phyloP scores from a whole-genome alignment of 805 yeast species.

The Hanseniaspora occidentalis region DNA sequence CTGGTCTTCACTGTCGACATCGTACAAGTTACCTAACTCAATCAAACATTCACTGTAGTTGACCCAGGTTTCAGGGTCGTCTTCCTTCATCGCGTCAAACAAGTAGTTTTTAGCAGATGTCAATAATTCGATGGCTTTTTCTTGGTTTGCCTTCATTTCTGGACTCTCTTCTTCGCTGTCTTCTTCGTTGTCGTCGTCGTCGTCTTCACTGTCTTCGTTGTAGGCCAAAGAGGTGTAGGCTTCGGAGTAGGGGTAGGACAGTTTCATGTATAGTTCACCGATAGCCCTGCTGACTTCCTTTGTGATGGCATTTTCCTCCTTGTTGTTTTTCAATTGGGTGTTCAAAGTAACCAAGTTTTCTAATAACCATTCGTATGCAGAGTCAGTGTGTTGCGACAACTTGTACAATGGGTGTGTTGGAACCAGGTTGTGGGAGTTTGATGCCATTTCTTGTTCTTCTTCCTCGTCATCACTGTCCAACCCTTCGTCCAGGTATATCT shows the following conservation, averaged over 20 bases:
- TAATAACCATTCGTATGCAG: conserved; percentile 40
- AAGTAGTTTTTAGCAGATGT: conserved; percentile 45
- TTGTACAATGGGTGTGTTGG: conserved; percentile 43
- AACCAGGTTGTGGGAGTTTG: conserved; percentile 10
- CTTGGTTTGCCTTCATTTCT: conserved; percentile 34
- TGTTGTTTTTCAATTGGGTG: conserved; percentile 1
- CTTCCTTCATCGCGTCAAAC: conserved; percentile 47
- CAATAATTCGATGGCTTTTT: conserved; percentile 35
- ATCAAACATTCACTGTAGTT: conserved; percentile 78
- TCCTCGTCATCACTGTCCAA: conserved; percentile 41
- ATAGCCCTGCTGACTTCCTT: conserved; percentile 38
- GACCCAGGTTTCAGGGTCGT: conserved; percentile 73
- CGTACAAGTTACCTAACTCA: conserved; percentile 61
- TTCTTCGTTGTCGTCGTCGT: conserved; percentile 15
- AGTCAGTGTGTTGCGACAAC: conserved; percentile 25
- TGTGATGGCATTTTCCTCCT: conserved; percentile 19
- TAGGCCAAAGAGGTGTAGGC: conserved; percentile 45
- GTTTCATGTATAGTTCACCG: conserved; percentile 49
- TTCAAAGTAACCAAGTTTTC: conserved; percentile 14
- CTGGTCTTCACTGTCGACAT: conserved; percentile 54
- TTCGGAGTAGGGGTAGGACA: conserved; percentile 49
- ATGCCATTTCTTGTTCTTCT: conserved; percentile 27
- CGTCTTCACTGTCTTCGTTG: conserved; percentile 15
- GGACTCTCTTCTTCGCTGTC: conserved; percentile 15
- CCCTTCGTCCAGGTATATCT: conserved; percentile 39